Evolutionary conservation across 352 stramenopile genomes (phyloP).

Genomic region (Phytopythium kandeliae): DNA sequence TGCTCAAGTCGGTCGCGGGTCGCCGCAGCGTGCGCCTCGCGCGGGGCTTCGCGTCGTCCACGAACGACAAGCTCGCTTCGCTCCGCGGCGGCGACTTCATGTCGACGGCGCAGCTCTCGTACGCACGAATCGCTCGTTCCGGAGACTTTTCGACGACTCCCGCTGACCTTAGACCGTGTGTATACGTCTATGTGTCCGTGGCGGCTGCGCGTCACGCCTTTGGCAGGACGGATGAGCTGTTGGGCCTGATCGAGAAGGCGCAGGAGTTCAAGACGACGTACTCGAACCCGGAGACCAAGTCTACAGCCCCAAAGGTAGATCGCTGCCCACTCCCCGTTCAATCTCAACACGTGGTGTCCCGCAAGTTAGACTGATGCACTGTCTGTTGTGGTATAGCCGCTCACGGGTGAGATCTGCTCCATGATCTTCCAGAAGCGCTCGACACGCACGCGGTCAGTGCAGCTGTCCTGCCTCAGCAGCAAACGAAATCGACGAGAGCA

Average conservation of each 20-base stretch:
- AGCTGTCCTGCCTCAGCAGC: not conserved
- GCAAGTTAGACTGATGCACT: not conserved
- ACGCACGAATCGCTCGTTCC: no score
- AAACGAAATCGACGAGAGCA: not conserved
- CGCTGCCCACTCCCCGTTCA: no score
- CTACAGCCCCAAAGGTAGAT: slow-evolving; percentile 35
- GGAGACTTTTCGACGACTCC: no score
- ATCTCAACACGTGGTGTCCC: no score
- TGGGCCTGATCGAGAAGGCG: slow-evolving; percentile 57
- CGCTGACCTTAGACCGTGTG: no score
- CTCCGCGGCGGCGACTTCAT: slow-evolving; percentile 69
- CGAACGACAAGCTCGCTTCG: slow-evolving; percentile 31
- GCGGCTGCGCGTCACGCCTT: not conserved
- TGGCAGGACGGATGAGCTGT: slow-evolving; percentile 29
- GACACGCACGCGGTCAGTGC: slow-evolving; percentile 74
- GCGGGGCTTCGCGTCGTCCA: slow-evolving; percentile 14
- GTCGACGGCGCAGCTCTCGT: slow-evolving; percentile 62
- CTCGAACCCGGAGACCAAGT: slow-evolving; percentile 46
- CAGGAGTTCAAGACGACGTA: slow-evolving; percentile 68
- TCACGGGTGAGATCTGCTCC: slow-evolving; percentile 76
- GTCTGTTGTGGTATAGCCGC: slow-evolving; percentile 18
- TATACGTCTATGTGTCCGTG: no score
- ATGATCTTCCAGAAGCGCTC: slow-evolving; percentile 95
- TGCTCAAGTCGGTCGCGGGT: slow-evolving; percentile 1
- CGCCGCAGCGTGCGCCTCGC: not conserved